Evolutionary conservation across 2,329 filamentous ascomycete species (phyloP).

Genomic region (Seiridium cupressi): DNA sequence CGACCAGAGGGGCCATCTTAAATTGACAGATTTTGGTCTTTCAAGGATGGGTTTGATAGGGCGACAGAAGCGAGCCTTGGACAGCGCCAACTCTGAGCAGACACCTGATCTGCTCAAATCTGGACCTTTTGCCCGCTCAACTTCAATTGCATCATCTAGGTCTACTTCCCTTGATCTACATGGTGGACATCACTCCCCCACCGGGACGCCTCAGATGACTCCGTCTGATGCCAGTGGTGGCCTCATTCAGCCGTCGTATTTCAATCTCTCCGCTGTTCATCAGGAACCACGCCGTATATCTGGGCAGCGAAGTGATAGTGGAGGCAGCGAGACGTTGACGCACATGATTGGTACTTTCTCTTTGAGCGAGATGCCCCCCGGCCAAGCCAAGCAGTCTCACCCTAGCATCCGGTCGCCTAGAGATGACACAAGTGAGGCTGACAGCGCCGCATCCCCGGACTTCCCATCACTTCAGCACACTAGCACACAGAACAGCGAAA

Average conservation of each 20-base stretch:
- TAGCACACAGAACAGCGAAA: conserved; percentile 43
- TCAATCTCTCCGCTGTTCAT: conserved; percentile 63
- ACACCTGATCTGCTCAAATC: conserved; percentile 90
- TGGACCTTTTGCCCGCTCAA: conserved; percentile 82
- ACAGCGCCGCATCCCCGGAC: conserved; percentile 75
- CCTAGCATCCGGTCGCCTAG: conserved; percentile 57
- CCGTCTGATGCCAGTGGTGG: conserved; percentile 66
- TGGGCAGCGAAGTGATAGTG: conserved; percentile 86
- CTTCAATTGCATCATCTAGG: conserved; percentile 84
- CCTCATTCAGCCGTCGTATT: conserved; percentile 87
- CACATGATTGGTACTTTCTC: conserved; percentile 81
- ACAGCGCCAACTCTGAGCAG: conserved; percentile 72
- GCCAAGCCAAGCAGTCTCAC: conserved; percentile 23
- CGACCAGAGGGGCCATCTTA: conserved; percentile 93
- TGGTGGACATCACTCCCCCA: conserved; percentile 69
- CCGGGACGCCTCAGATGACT: conserved; percentile 81
- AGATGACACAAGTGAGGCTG: conserved; percentile 73
- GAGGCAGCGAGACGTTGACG: conserved; percentile 80
- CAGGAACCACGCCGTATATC: conserved; percentile 69
- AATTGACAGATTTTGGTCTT: conserved; percentile 94
- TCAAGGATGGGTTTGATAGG: conserved; percentile 97
- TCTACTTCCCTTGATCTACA: conserved; percentile 93
- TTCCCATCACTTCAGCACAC: conserved; percentile 62
- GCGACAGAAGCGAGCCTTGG: conserved; percentile 90
- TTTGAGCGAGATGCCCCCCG: conserved; percentile 58